Base-by-base conservation (phyloP, 2,329 filamentous ascomycete species). In the Colletotrichum euphorbiae region DNA sequence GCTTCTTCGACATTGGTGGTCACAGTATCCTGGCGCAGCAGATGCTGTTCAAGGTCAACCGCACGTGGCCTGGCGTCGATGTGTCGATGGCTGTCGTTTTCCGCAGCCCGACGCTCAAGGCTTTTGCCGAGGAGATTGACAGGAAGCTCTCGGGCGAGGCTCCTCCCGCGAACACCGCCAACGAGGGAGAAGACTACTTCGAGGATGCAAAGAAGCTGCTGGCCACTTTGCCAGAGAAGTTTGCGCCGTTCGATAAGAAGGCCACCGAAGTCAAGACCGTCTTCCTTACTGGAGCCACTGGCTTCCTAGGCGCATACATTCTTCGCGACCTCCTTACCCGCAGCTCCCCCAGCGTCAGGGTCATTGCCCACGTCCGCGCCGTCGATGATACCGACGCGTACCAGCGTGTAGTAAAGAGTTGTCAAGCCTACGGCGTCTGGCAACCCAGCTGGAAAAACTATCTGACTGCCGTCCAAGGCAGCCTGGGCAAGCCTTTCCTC, bases 201-300 rank as follows among this genome's bases (percentile, higher is more conserved):
- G 81, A 82, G 8, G 85, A 88, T 60, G 80, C 87, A 0, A 78
- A 83, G 42, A 80, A 86, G 56, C 79, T 90, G 11, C 76, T 82
- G 13, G 75, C 80, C 33, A 76, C 83, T 38, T 79, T 92, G 12
- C 85, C 89, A 1, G 71, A 64, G 12, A 74, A 42, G 13, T 52
- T 52, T 52, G 24, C 24, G 24, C 48, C 48, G 13, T 52, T 52
- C 48, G 17, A 52, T 9, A 52, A 52, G 48, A 38, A 52, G 48
- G 48, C 48, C 36, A 61, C 46, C 72, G 52, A 58, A 31, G 73
- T 57, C 40, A 62, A 68, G 69, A 93, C 90, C 0, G 84, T 96
- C 11, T 92, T 98, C 78, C 81, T 98, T 5, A 98, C 94, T 3
- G 94, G 95, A 48, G 93, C 93, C 4, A 98, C 94, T 5, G 94